Evolutionary conservation across 2,329 filamentous ascomycete species (phyloP).

Genomic region (Cytospora mali): DNA sequence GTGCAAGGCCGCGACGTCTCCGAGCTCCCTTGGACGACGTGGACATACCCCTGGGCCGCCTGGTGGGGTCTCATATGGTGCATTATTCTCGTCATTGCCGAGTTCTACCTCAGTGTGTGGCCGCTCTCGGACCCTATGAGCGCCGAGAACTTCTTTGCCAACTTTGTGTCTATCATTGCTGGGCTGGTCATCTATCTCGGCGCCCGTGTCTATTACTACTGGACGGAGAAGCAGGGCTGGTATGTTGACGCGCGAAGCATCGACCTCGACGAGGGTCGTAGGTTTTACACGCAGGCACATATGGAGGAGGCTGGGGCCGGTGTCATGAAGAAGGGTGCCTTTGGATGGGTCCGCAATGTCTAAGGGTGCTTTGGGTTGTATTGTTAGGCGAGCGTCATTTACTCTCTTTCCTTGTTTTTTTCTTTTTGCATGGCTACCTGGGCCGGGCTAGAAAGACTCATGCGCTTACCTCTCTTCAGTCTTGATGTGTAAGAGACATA

Average conservation of each 20-base stretch:
- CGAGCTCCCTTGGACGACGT: slow-evolving; percentile 47
- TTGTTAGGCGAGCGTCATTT: neutral
- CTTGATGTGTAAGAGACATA: neutral
- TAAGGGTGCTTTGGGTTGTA: neutral
- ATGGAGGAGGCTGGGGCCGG: slow-evolving; percentile 20
- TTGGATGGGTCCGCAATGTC: slow-evolving; percentile 30
- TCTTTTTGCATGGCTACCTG: neutral
- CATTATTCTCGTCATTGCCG: slow-evolving; percentile 46
- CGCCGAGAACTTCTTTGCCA: slow-evolving; percentile 49
- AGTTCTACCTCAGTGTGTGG: slow-evolving; percentile 52
- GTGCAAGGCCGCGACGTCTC: slow-evolving; percentile 40
- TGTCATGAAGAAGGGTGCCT: slow-evolving; percentile 8
- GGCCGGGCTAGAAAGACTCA: neutral
- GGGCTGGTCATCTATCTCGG: slow-evolving; percentile 46
- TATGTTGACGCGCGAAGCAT: slow-evolving; percentile 38
- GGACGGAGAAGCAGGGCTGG: slow-evolving; percentile 36
- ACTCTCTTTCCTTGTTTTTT: too few species aligned
- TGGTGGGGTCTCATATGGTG: slow-evolving; percentile 49
- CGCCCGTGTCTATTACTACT: slow-evolving; percentile 42
- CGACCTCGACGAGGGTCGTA: slow-evolving; percentile 38
- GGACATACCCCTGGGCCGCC: slow-evolving; percentile 46
- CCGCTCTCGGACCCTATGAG: slow-evolving; percentile 40
- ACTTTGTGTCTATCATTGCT: slow-evolving; percentile 47
- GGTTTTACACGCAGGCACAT: slow-evolving; percentile 26
- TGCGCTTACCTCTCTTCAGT: neutral